Evolutionary conservation across 1,284 basidiomycete species (phyloP).

Genomic region (Singerocomus inundabilis): DNA sequence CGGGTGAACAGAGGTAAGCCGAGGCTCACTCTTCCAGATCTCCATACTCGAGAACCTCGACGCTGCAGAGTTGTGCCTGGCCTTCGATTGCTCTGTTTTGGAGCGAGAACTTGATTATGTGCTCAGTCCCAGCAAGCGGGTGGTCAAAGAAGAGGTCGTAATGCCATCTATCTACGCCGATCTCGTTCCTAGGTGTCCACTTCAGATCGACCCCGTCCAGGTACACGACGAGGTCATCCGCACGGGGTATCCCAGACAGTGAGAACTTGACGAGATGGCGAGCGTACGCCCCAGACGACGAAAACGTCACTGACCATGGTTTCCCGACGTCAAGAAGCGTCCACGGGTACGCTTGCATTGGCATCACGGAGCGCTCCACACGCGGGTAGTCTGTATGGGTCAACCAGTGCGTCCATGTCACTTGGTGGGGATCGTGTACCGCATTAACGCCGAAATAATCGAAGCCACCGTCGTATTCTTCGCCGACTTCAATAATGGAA

Average conservation of each 20-base stretch:
- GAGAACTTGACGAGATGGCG: constrained; percentile 71
- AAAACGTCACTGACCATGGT: constrained; percentile 60
- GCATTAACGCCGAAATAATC: constrained; percentile 78
- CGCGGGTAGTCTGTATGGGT: constrained; percentile 41
- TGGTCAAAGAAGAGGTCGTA: constrained; percentile 54
- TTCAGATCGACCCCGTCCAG: constrained; percentile 60
- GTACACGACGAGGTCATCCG: constrained; percentile 53
- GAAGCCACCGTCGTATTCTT: constrained; percentile 84
- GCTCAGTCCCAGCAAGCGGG: constrained; percentile 46
- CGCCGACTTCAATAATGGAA: constrained; percentile 77
- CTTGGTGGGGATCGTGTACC: constrained; percentile 41
- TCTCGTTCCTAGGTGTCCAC: constrained; percentile 55
- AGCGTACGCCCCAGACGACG: constrained; percentile 64
- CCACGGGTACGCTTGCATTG: constrained; percentile 77
- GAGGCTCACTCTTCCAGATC: constrained; percentile 55
- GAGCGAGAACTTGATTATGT: constrained; percentile 58
- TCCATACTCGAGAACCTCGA: constrained; percentile 78
- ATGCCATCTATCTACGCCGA: constrained; percentile 71
- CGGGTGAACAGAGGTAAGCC: not conserved
- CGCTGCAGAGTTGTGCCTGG: constrained; percentile 70
- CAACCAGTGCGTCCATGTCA: constrained; percentile 77
- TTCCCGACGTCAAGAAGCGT: constrained; percentile 60
- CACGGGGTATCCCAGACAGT: constrained; percentile 68
- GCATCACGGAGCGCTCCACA: constrained; percentile 73
- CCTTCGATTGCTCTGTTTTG: constrained; percentile 50